Evolutionary conservation across 2,329 filamentous ascomycete species (phyloP).

Genomic region (Akanthomyces dipterigenus): DNA sequence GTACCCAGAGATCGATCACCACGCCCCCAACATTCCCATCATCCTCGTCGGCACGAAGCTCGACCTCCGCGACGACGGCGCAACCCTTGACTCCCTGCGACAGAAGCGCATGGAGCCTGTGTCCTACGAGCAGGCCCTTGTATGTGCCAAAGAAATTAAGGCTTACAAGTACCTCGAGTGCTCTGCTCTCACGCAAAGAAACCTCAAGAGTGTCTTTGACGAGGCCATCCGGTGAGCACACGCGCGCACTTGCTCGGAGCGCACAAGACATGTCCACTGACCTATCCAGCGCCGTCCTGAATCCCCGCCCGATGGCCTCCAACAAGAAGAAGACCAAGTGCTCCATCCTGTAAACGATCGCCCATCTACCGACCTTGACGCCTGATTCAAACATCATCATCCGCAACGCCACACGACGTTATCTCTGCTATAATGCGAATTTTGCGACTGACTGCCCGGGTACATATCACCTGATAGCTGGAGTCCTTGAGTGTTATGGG

Average conservation of each 20-base stretch:
- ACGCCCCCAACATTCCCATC: constrained; percentile 90
- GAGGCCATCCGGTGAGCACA: constrained; percentile 84
- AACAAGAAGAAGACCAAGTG: constrained; percentile 63
- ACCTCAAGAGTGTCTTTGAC: constrained; percentile 97
- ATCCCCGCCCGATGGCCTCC: constrained; percentile 52
- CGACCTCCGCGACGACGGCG: constrained; percentile 83
- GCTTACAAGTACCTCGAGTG: constrained; percentile 98
- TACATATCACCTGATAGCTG: constrained; percentile 13
- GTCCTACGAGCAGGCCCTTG: constrained; percentile 83
- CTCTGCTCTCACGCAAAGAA: constrained; percentile 91
- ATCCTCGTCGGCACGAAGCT: constrained; percentile 97
- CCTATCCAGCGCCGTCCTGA: constrained; percentile 59
- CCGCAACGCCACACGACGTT: constrained; percentile 1
- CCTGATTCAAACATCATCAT: background rate
- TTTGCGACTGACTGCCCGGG: constrained; percentile 3
- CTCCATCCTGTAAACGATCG: constrained; percentile 53
- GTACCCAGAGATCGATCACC: constrained; percentile 96
- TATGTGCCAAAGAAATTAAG: constrained; percentile 87
- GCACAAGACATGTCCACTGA: background rate
- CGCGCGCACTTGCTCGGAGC: constrained; percentile 11
- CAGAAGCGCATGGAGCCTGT: constrained; percentile 97
- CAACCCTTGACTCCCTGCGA: constrained; percentile 73
- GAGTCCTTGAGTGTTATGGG: constrained; percentile 15
- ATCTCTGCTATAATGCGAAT: background rate
- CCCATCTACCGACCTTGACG: background rate